phyloP scores from a whole-genome alignment of 129 eudicot genomes.

The Ambrosia artemisiifolia region DNA sequence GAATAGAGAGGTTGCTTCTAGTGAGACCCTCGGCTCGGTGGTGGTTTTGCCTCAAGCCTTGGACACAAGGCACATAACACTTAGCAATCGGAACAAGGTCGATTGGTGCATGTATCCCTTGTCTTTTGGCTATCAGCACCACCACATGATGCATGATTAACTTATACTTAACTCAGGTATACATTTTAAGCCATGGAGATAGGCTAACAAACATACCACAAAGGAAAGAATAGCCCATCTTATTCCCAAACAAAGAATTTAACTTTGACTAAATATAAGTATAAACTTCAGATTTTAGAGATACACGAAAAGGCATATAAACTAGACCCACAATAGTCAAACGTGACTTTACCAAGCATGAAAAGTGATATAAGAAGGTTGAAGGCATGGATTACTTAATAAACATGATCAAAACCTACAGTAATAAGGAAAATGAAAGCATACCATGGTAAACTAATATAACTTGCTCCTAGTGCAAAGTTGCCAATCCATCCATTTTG shows the following conservation, averaged over 20 bases:
- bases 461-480: slow-evolving; percentile 94
- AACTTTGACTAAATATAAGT: not conserved
- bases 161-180: not conserved
- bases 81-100: no score
- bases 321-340: slow-evolving; percentile 13
- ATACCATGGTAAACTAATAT: slow-evolving; percentile 93
- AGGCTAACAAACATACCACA: not conserved
- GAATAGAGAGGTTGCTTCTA: no score
- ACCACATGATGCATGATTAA: no score
- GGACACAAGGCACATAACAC: no score
- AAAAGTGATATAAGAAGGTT: not conserved
- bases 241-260: not conserved
- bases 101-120: no score
- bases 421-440: slow-evolving; percentile 17
- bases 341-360: not conserved
- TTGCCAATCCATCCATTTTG: slow-evolving; percentile 99
- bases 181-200: not conserved
- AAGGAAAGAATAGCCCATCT: not conserved
- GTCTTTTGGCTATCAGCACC: no score
- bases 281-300: not conserved
- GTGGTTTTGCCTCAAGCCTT: no score
- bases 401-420: not conserved
- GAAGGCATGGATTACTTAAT: not conserved
- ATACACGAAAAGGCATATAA: not conserved
- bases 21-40: no score